phyloP scores from a whole-genome alignment of 176 grass and related monocot species.

The Dendrocalamus sinicus region DNA sequence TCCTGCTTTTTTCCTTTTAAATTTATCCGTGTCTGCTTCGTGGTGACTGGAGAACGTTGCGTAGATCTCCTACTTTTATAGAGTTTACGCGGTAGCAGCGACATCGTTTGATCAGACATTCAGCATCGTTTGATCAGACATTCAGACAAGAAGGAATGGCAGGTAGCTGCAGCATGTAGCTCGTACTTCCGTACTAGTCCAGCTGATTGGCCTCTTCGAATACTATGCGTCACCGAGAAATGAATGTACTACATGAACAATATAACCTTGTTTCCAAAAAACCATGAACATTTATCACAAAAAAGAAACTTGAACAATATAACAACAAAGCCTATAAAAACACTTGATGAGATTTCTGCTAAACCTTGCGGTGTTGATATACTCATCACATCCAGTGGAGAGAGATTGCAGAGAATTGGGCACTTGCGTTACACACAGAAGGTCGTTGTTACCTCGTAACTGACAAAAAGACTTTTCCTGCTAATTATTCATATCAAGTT shows the following conservation, averaged over 20 bases:
- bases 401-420: conserved; percentile 1
- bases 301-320: conserved; percentile 17
- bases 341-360: conserved; percentile 46
- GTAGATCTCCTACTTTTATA: background rate
- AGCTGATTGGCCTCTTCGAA: background rate
- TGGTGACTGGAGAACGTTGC: background rate
- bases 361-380: conserved; percentile 33
- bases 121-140: background rate
- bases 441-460: conserved; percentile 2
- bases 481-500: conserved; percentile 55
- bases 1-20: background rate
- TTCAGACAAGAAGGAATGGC: background rate
- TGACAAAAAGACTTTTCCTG: conserved; percentile 49
- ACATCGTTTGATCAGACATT: background rate
- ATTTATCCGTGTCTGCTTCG: conserved; percentile 20
- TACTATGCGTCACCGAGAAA: background rate
- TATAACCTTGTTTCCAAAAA: background rate
- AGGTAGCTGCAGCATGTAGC: background rate
- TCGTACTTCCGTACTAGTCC: background rate
- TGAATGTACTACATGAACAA: background rate
- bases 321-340: background rate
- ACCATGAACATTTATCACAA: background rate
- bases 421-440: conserved; percentile 30
- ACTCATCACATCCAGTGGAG: conserved; percentile 5
- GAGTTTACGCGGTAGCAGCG: conserved; percentile 7